A percentile compares a stretch with the other conserved stretches of the same genome.
These are phyloP conservation scores for Xylaria sp. DNA, from an alignment of 2,329 filamentous ascomycete species.

Conservation along the genomic window DNA sequence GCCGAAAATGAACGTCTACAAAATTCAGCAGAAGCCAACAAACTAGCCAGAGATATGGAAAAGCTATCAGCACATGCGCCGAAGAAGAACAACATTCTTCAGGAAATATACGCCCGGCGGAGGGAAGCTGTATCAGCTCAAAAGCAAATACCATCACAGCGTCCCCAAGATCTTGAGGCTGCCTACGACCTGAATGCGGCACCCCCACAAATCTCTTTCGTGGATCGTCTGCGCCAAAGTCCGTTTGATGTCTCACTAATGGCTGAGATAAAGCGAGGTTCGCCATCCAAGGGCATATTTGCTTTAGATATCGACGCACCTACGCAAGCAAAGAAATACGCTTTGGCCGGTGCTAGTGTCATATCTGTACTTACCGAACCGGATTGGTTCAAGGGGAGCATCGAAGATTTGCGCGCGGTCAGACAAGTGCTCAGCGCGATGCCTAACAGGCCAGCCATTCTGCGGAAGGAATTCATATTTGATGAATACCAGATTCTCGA, in stretches of 20 bases:
- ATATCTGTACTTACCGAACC: slow-evolving; percentile 99
- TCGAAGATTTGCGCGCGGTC: slow-evolving; percentile 90
- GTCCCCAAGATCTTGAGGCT: slow-evolving; percentile 84
- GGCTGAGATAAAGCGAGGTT: slow-evolving; percentile 97
- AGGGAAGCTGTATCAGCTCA: slow-evolving; percentile 80
- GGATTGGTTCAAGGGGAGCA: slow-evolving; percentile 98
- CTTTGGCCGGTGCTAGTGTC: slow-evolving; percentile 91
- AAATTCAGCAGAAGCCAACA: slow-evolving; percentile 52
- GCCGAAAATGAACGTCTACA: slow-evolving; percentile 75
- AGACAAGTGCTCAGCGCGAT: slow-evolving; percentile 89
- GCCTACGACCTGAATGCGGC: slow-evolving; percentile 86
- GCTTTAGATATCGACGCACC: slow-evolving; percentile 88
- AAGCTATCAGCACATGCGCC: slow-evolving; percentile 47
- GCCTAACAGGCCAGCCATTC: slow-evolving; percentile 88
- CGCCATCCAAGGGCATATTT: slow-evolving; percentile 95
- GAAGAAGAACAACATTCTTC: slow-evolving; percentile 86
- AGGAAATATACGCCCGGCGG: slow-evolving; percentile 88
- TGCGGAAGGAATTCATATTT: slow-evolving; percentile 97
- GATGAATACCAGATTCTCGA: slow-evolving; percentile 98
- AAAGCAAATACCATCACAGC: slow-evolving; percentile 85
- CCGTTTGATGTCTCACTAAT: slow-evolving; percentile 91
- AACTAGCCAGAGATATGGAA: slow-evolving; percentile 42
- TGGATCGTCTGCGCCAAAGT: slow-evolving; percentile 81
- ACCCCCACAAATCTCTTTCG: slow-evolving; percentile 84
- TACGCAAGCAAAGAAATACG: slow-evolving; percentile 89